Percentiles rank a stretch among this genome's conserved stretches.
These are phyloP conservation scores for Bruguiera parviflora DNA, from an alignment of 345 rosid species.

Conservation along the genomic window DNA sequence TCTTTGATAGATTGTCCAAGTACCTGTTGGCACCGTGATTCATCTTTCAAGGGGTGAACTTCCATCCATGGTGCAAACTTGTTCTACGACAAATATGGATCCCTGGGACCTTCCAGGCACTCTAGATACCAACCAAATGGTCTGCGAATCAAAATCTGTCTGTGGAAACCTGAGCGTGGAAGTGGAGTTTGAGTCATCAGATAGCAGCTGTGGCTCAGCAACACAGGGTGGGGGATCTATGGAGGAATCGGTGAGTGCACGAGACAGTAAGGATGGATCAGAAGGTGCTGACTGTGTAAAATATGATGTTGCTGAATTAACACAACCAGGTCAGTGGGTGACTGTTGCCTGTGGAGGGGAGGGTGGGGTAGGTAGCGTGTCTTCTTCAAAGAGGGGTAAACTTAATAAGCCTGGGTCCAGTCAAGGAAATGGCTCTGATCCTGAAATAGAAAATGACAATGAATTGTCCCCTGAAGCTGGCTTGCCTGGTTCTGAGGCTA, in stretches of 20 bases:
- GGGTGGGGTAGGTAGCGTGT: constrained; percentile 75
- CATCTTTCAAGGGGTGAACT: constrained; percentile 79
- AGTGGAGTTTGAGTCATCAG: constrained; percentile 25
- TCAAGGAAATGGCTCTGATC: constrained; percentile 18
- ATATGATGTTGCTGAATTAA: constrained; percentile 70
- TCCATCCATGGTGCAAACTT: constrained; percentile 38
- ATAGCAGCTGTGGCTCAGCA: constrained; percentile 7
- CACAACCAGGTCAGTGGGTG: constrained; percentile 61
- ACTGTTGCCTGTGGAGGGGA: constrained; percentile 76
- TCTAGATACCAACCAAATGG: constrained; percentile 40
- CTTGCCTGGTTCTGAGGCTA: constrained; percentile 58
- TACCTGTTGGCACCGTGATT: constrained; percentile 86
- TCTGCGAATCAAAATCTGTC: constrained; percentile 20
- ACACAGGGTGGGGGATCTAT: constrained; percentile 6
- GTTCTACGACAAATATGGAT: constrained; percentile 46
- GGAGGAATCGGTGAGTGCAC: constrained; percentile 15
- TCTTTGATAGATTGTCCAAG: constrained; percentile 56
- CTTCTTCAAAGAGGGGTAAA: constrained; percentile 39
- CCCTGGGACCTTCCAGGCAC: constrained; percentile 95
- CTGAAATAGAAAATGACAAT: constrained; percentile 24
- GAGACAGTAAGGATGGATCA: constrained; percentile 21
- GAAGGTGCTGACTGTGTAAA: constrained; percentile 39
- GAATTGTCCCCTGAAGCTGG: constrained; percentile 46
- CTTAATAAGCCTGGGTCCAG: constrained; percentile 15
- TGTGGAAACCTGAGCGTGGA: constrained; percentile 10